Percentiles rank a stretch among this genome's conserved stretches.
These are phyloP conservation scores for Leccinum pachyderme DNA, from an alignment of 1,284 basidiomycete species.

Conservation along the genomic window DNA sequence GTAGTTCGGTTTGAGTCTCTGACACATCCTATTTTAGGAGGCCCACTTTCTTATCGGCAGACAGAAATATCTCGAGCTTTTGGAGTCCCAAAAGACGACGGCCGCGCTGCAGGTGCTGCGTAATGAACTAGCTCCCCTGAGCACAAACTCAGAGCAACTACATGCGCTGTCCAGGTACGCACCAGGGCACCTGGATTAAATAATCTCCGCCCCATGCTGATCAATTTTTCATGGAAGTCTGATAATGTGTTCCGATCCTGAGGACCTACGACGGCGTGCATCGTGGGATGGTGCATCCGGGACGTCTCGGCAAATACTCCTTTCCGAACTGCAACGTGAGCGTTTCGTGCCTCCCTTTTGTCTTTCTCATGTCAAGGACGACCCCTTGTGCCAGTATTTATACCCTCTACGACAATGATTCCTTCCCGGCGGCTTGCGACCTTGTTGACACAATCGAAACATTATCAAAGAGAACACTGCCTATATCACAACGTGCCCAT, in stretches of 20 bases:
- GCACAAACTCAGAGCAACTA: slow-evolving; percentile 74
- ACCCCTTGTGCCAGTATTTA: slow-evolving; percentile 56
- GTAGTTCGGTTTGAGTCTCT: slow-evolving; percentile 13
- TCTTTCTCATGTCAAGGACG: not conserved
- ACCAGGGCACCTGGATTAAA: not conserved
- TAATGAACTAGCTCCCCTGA: slow-evolving; percentile 81
- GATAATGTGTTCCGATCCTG: slow-evolving; percentile 85
- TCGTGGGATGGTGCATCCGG: slow-evolving; percentile 89
- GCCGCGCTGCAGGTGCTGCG: slow-evolving; percentile 85
- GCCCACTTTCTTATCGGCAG: slow-evolving; percentile 86
- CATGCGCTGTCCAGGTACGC: slow-evolving; percentile 82
- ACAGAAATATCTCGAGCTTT: slow-evolving; percentile 96
- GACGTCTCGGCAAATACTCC: slow-evolving; percentile 72
- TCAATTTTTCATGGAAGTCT: slow-evolving; percentile 47
- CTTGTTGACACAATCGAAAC: slow-evolving; percentile 84
- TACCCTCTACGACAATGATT: slow-evolving; percentile 90
- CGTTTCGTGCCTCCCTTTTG: slow-evolving; percentile 8
- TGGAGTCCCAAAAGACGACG: slow-evolving; percentile 81
- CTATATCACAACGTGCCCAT: slow-evolving; percentile 76
- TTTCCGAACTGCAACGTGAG: slow-evolving; percentile 83
- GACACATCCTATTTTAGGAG: slow-evolving; percentile 48
- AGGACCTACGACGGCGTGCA: slow-evolving; percentile 80
- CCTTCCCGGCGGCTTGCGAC: slow-evolving; percentile 85
- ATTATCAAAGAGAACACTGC: slow-evolving; percentile 76
- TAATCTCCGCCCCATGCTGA: slow-evolving; percentile 12